phyloP scores from a whole-genome alignment of 768 basidiomycete species.

The Tricholoma bakamatsutake region DNA sequence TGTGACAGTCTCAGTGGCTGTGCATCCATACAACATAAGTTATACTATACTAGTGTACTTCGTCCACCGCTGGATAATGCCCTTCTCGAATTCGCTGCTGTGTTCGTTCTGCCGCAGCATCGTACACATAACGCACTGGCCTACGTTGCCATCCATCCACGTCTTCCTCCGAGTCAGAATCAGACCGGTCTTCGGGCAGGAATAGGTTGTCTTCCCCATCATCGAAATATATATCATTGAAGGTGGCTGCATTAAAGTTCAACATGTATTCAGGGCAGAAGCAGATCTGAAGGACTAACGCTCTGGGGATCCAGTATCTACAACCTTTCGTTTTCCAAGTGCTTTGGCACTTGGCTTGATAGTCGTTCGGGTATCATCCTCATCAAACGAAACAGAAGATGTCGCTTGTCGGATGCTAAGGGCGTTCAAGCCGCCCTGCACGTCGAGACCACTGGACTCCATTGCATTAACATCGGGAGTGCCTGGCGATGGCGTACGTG shows the following conservation, averaged over 20 bases:
- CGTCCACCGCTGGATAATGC: constrained; percentile 32
- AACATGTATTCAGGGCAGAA: background rate
- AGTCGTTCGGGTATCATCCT: constrained; percentile 31
- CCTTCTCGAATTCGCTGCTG: constrained; percentile 50
- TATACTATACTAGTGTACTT: constrained; percentile 33
- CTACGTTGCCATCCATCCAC: constrained; percentile 30
- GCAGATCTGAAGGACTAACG: constrained; percentile 28
- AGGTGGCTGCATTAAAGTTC: constrained; percentile 20
- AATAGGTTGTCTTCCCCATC: constrained; percentile 26
- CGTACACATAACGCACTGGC: constrained; percentile 78
- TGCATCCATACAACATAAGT: background rate
- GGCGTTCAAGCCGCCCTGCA: constrained; percentile 15
- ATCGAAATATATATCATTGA: constrained; percentile 49
- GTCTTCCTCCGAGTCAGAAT: constrained; percentile 41
- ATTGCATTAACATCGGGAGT: constrained; percentile 21
- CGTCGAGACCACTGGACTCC: constrained; percentile 10
- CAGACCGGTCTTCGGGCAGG: constrained; percentile 27
- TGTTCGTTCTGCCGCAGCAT: constrained; percentile 83
- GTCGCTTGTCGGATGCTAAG: constrained; percentile 12
- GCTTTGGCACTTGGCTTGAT: constrained; percentile 79
- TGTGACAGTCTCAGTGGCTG: background rate
- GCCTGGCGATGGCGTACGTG: constrained; percentile 71
- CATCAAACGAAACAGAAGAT: constrained; percentile 18
- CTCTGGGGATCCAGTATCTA: constrained; percentile 44
- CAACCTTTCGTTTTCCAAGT: constrained; percentile 72